phyloP scores from a whole-genome alignment of 176 grass and related monocot genomes.

The Lolium perenne region DNA sequence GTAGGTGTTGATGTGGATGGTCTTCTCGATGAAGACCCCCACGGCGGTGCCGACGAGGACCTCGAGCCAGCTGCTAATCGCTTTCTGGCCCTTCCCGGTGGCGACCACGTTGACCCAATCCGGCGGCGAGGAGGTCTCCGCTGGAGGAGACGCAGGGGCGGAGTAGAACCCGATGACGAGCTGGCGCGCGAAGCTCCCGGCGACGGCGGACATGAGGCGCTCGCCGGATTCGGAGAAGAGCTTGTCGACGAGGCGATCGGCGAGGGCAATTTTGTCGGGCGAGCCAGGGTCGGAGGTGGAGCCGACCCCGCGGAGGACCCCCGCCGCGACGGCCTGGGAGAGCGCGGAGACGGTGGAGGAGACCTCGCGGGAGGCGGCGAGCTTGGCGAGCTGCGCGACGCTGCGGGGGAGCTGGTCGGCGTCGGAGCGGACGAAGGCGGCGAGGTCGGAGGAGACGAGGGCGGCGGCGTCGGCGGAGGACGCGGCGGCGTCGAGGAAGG shows the following conservation, averaged over 20 bases:
- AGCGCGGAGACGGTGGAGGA: conserved; percentile 59
- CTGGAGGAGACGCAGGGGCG: conserved; percentile 27
- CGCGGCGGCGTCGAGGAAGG: conserved; percentile 64
- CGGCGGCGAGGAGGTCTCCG: conserved; percentile 34
- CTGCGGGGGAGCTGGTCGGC: conserved; percentile 75
- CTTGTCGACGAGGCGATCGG: conserved; percentile 80
- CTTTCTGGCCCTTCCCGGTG: conserved; percentile 52
- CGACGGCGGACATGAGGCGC: conserved; percentile 67
- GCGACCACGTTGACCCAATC: conserved; percentile 74
- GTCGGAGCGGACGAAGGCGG: conserved; percentile 72
- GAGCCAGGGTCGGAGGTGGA: conserved; percentile 10
- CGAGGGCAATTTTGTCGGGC: conserved; percentile 26
- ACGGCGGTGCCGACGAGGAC: conserved; percentile 74
- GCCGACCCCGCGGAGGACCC: conserved; percentile 48
- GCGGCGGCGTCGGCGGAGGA: conserved; percentile 69
- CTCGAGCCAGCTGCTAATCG: conserved; percentile 60
- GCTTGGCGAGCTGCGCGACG: conserved; percentile 74
- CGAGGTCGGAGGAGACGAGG: conserved; percentile 73
- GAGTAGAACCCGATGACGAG: conserved; percentile 65
- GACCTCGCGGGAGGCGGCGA: conserved; percentile 78
- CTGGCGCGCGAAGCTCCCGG: conserved; percentile 76
- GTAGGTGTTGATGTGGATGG: conserved; percentile 93
- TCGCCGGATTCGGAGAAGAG: conserved; percentile 74
- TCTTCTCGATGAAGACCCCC: conserved; percentile 90
- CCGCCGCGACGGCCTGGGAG: conserved; percentile 64